Base-by-base conservation (phyloP, 805 yeast species). In the Sugiyamaella boreocaroliniensis region DNA sequence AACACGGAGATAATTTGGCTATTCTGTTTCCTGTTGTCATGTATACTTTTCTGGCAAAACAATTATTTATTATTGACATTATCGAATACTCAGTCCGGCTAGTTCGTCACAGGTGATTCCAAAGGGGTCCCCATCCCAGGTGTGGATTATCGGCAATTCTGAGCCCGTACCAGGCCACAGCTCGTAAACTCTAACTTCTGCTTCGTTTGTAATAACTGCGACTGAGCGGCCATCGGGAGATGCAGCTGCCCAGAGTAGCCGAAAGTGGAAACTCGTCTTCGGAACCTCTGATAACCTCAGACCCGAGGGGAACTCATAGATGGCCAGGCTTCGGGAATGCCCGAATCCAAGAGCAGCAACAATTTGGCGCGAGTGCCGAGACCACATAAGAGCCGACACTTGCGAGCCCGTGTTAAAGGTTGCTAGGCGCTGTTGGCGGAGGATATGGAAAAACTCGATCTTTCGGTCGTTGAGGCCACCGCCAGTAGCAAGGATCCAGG, bases 361-460 rank as follows among this genome's bases (percentile, higher is more conserved):
- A 1, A 89, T 67, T 61, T 89, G 88, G 54, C 78, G 79, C 51
- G 74, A 73, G 26, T 74, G 73, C 14, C 67, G 69, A 1, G 92
- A 84, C 97, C 97, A 89, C 18, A 79, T 71, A 40, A 89, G 66
- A 0, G 95, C 79, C 0, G 97, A 89, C 2, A 89, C 77, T 64
- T 90, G 97, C 0, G 86, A 84, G 20, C 74, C 74, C 1, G 93
- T 83, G 44, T 75, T 70, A 43, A 74, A 64, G 20, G 82, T 72
- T 8, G 76, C 71, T 29, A 89, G 68, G 29, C 87, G 66, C 0
- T 95, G 84, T 0, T 97, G 96, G 0, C 92, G 75, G 2, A 71
- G 71, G 0, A 93, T 77, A 66, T 90, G 96, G 97, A 97, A 89
- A 65, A 89, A 88, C 53, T 90, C 68, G 8, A 89, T 78, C n/a